Percentiles rank a stretch among this genome's conserved stretches.
Conservation (phyloP, 2,329 filamentous ascomycete genomes). For the Penicillium sp. region DNA sequence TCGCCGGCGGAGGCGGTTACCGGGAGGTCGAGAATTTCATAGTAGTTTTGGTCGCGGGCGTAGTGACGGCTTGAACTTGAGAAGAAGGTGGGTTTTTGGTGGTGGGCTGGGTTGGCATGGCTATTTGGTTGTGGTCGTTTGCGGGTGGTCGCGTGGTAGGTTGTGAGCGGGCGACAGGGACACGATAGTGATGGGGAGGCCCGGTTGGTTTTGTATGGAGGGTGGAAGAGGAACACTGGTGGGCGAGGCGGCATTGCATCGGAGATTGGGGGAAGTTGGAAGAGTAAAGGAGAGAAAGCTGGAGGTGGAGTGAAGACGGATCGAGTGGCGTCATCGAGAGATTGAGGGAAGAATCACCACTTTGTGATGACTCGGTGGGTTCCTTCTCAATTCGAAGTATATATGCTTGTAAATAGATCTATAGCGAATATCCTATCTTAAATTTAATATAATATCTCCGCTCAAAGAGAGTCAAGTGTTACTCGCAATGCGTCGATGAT, state of each 20-base stretch:
- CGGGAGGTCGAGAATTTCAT: conserved; percentile 71
- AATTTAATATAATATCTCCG: no score
- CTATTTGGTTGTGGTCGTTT: conserved; percentile 10
- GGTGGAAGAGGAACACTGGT: conserved; percentile 10
- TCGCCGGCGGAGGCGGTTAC: conserved; percentile 64
- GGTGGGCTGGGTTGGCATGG: conserved; percentile 1
- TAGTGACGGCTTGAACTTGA: conserved; percentile 45
- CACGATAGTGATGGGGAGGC: conserved; percentile 1
- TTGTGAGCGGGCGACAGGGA: conserved; percentile 2
- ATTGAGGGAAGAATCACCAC: not conserved
- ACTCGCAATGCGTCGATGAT: conserved; percentile 12
- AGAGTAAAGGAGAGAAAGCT: conserved; percentile 1
- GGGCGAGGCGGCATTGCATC: conserved; percentile 23
- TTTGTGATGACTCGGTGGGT: not conserved
- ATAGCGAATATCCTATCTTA: no score
- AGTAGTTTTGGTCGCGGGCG: conserved; percentile 57
- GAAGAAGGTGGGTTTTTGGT: not conserved
- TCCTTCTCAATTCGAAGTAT: no score
- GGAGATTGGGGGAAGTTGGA: conserved; percentile 1
- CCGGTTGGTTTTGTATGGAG: conserved; percentile 2
- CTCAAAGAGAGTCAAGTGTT: no score
- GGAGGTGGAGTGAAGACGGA: not conserved
- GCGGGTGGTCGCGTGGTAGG: conserved; percentile 1
- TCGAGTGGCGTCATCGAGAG: conserved; percentile 13
- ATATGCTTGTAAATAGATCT: no score